phyloP scores from a whole-genome alignment of 2,329 filamentous ascomycete genomes.

The Tolypocladium cylindrosporum region DNA sequence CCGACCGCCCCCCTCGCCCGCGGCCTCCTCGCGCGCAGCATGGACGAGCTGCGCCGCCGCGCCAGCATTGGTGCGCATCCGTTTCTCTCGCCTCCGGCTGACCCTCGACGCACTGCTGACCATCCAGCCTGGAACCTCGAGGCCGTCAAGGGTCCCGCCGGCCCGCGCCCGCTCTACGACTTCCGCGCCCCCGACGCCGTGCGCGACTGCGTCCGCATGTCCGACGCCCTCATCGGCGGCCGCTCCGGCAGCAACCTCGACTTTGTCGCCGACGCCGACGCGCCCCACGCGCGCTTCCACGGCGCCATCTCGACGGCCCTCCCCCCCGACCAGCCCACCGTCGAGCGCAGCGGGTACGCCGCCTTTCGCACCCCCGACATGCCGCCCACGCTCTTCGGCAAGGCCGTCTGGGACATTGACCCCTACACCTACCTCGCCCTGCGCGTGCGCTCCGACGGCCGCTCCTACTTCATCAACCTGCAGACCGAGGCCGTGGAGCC shows the following conservation, averaged over 20 bases:
- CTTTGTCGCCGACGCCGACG: conserved; percentile 24
- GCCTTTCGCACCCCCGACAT: conserved; percentile 80
- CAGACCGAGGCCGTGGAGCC: conserved; percentile 91
- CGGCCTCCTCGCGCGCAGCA: conserved; percentile 47
- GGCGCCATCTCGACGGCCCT: conserved; percentile 81
- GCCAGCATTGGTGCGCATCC: conserved; percentile 38
- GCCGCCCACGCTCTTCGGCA: conserved; percentile 72
- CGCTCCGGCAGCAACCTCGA: conserved; percentile 68
- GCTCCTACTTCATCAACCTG: conserved; percentile 89
- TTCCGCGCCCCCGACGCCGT: conserved; percentile 45
- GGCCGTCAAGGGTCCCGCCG: conserved; percentile 53
- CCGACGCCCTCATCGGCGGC: conserved; percentile 77
- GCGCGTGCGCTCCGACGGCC: conserved; percentile 80
- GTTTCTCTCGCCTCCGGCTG: neutral
- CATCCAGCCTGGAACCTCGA: conserved; percentile 56
- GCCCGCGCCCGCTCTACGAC: conserved; percentile 53
- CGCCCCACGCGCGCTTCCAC: conserved; percentile 66
- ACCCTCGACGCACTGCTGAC: too few species aligned
- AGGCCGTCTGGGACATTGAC: conserved; percentile 79
- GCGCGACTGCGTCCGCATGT: conserved; percentile 63
- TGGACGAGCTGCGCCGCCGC: conserved; percentile 50
- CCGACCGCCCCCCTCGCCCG: conserved; percentile 24
- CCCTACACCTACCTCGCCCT: conserved; percentile 80
- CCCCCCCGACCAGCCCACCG: conserved; percentile 60
- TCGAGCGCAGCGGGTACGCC: conserved; percentile 77